Conservation (phyloP, 805 yeast genomes). For the Kodamaea laetipori region DNA sequence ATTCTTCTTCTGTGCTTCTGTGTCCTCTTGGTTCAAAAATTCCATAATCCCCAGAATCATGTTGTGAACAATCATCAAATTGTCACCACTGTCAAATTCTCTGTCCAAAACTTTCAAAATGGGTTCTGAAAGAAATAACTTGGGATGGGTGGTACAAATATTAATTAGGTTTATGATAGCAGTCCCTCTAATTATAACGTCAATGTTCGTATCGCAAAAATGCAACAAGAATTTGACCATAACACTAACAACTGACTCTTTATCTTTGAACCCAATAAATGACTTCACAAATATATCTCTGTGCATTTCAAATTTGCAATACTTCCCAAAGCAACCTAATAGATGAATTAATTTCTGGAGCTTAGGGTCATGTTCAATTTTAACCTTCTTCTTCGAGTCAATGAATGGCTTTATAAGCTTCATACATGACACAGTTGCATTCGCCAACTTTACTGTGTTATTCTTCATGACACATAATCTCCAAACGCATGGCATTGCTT, state of each 20-base stretch:
- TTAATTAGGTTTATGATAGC: slow-evolving; percentile 60
- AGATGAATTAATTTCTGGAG: slow-evolving; percentile 60
- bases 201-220: slow-evolving; percentile 45
- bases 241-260: slow-evolving; percentile 59
- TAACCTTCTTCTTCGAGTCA: slow-evolving; percentile 20
- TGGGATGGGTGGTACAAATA: slow-evolving; percentile 65
- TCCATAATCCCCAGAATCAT: slow-evolving; percentile 59
- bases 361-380: slow-evolving; percentile 18
- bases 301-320: slow-evolving; percentile 59
- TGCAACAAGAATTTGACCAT: slow-evolving; percentile 59
- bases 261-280: slow-evolving; percentile 44
- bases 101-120: slow-evolving; percentile 54
- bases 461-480: slow-evolving; percentile 48
- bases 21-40: slow-evolving; percentile 61
- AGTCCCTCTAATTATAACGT: slow-evolving; percentile 42
- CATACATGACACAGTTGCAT: slow-evolving; percentile 66
- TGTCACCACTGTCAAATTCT: slow-evolving; percentile 42
- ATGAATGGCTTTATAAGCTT: slow-evolving; percentile 51
- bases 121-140: slow-evolving; percentile 59
- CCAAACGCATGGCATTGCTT: slow-evolving; percentile 75
- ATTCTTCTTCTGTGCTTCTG: slow-evolving; percentile 40
- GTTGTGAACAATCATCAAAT: slow-evolving; percentile 45
- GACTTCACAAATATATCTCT: slow-evolving; percentile 41
- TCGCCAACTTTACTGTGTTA: slow-evolving; percentile 52
- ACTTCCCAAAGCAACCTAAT: slow-evolving; percentile 70